phyloP scores from a whole-genome alignment of 345 rosid species.

The Arabidopsis arenosa region DNA sequence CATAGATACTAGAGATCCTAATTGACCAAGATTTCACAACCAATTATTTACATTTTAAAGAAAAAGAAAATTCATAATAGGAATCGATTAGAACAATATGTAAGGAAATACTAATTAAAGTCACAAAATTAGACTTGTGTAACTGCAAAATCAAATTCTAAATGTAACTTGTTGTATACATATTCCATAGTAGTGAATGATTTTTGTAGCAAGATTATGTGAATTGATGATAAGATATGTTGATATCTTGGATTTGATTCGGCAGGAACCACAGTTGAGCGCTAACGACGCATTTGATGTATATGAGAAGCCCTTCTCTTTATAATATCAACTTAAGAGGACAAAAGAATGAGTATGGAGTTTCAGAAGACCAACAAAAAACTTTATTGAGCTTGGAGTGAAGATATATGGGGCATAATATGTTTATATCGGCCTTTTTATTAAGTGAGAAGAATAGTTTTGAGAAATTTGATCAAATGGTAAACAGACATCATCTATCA shows the following conservation, averaged over 20 bases:
- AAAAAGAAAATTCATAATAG: too few species aligned
- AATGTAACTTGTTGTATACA: too few species aligned
- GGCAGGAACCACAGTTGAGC: slow-evolving; percentile 92
- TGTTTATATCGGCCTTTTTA: neutral
- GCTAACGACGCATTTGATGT: slow-evolving; percentile 70
- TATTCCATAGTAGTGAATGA: neutral
- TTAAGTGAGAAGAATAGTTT: neutral
- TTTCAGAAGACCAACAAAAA: neutral
- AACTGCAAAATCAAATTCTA: too few species aligned
- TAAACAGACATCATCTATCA: neutral
- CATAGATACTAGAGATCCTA: too few species aligned
- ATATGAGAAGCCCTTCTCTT: slow-evolving; percentile 63
- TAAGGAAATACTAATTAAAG: too few species aligned
- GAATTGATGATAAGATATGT: too few species aligned
- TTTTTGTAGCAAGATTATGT: neutral
- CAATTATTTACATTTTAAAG: too few species aligned
- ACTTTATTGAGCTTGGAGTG: slow-evolving; percentile 18
- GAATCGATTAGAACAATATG: too few species aligned
- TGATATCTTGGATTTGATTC: neutral
- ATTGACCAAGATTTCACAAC: too few species aligned
- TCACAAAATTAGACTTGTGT: too few species aligned
- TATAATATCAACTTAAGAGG: slow-evolving; percentile 26
- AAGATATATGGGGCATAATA: neutral
- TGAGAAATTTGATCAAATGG: neutral
- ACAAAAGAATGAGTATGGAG: neutral